Percentiles rank a stretch among this genome's conserved stretches.
Conservation (phyloP, 176 grass and related monocot genomes). For the Aegilops umbellulata region DNA sequence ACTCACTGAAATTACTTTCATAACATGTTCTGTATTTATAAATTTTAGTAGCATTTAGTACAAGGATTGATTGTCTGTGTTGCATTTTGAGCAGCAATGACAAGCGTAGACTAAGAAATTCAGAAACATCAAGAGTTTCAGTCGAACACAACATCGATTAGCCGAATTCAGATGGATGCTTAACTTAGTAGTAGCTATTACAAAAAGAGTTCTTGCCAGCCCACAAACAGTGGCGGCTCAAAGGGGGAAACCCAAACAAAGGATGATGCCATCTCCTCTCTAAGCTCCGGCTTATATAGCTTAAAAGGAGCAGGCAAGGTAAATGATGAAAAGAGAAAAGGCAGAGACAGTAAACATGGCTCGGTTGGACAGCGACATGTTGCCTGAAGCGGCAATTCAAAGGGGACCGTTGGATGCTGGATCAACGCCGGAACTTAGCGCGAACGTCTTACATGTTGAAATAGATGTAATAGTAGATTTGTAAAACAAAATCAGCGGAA, state of each 20-base stretch:
- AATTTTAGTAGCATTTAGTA: background rate
- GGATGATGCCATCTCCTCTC: background rate
- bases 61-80: background rate
- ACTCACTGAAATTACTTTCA: background rate
- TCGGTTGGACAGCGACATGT: no score
- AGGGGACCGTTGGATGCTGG: no score
- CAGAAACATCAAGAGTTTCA: background rate
- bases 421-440: no score
- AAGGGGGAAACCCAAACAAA: background rate
- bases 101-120: background rate
- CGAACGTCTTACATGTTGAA: background rate
- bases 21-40: background rate
- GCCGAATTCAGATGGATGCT: background rate
- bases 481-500: background rate
- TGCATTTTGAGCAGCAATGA: background rate
- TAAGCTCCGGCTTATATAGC: background rate
- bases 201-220: background rate
- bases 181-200: background rate
- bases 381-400: no score
- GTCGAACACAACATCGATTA: background rate
- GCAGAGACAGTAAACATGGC: no score
- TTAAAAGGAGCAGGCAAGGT: no score
- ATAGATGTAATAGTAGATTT: background rate
- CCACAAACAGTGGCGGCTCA: background rate
- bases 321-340: no score